Percentiles rank a stretch among this genome's conserved stretches.
phyloP scores from a whole-genome alignment of 768 basidiomycete species.

The Panellus pusillus region DNA sequence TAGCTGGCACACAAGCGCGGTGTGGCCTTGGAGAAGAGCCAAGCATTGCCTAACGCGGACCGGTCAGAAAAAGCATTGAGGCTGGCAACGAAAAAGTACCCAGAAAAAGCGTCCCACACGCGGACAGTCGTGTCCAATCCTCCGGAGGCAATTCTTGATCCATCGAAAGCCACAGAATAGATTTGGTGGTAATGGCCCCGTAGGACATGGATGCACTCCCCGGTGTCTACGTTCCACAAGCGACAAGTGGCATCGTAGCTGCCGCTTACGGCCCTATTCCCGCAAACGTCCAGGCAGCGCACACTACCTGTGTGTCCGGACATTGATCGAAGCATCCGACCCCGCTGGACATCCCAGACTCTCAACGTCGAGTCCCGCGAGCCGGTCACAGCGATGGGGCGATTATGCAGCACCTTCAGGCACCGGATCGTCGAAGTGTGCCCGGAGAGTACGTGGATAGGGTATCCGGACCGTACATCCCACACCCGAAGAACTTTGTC shows the following conservation, averaged over 20 bases:
- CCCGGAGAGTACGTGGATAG: slow-evolving; percentile 77
- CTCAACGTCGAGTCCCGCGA: slow-evolving; percentile 84
- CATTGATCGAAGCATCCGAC: slow-evolving; percentile 63
- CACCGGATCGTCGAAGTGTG: slow-evolving; percentile 92
- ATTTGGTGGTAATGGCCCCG: slow-evolving; percentile 86
- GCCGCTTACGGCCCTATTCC: slow-evolving; percentile 82
- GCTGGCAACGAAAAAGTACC: slow-evolving; percentile 47
- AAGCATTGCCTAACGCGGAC: slow-evolving; percentile 60
- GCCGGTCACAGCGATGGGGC: slow-evolving; percentile 88
- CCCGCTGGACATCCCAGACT: slow-evolving; percentile 92
- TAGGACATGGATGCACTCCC: slow-evolving; percentile 81
- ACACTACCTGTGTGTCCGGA: slow-evolving; percentile 81
- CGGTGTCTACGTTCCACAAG: slow-evolving; percentile 91
- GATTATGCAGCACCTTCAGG: slow-evolving; percentile 80
- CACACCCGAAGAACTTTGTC: slow-evolving; percentile 91
- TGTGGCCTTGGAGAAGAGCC: slow-evolving; percentile 88
- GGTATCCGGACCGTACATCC: slow-evolving; percentile 88
- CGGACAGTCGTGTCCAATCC: slow-evolving; percentile 93
- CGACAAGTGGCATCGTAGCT: slow-evolving; percentile 91
- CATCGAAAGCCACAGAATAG: slow-evolving; percentile 90
- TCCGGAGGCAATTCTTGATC: slow-evolving; percentile 77
- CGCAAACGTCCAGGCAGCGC: slow-evolving; percentile 85
- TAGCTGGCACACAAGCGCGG: slow-evolving; percentile 88
- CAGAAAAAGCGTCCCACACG: slow-evolving; percentile 84
- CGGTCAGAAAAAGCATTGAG: neutral